Evolutionary conservation across 176 grass and related monocot genomes (phyloP).

Genomic region (Canna indica): DNA sequence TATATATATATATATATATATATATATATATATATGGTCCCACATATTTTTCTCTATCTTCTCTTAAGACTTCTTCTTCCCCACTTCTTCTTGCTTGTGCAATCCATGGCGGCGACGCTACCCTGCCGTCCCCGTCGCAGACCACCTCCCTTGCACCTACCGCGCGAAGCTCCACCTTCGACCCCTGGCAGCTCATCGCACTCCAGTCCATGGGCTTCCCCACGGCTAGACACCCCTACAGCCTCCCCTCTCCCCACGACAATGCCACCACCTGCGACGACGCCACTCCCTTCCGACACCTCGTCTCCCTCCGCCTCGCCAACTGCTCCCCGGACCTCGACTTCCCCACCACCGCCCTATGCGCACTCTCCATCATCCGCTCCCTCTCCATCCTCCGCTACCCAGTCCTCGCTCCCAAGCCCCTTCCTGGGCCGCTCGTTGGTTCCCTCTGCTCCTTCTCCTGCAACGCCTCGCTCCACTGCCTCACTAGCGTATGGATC

Average conservation of each 20-base stretch:
- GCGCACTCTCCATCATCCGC: conserved; percentile 42
- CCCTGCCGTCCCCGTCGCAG: neutral
- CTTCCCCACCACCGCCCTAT: conserved; percentile 41
- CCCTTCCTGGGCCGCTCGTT: conserved; percentile 30
- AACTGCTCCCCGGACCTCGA: conserved; percentile 87
- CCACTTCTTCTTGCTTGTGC: no score
- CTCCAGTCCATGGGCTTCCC: conserved; percentile 61
- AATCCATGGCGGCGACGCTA: no score
- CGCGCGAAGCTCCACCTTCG: conserved; percentile 22
- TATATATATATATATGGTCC: no score
- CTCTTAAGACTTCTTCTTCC: no score
- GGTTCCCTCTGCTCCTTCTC: conserved; percentile 50
- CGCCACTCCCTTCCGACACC: conserved; percentile 49
- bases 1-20: no score
- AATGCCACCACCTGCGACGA: conserved; percentile 57
- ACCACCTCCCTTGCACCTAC: neutral
- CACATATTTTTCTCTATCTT: no score
- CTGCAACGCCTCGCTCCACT: conserved; percentile 51
- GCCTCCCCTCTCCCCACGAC: neutral
- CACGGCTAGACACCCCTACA: conserved; percentile 34
- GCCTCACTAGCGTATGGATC: conserved; percentile 57
- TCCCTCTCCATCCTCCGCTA: conserved; percentile 44
- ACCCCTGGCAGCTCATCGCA: conserved; percentile 60
- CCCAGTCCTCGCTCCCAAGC: conserved; percentile 40
- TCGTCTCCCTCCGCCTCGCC: conserved; percentile 54